Evolutionary conservation across 2,329 filamentous ascomycete genomes (phyloP), one percentile per base, ranked within the genome.

Genomic region (Plenodomus tracheiphilus): DNA sequence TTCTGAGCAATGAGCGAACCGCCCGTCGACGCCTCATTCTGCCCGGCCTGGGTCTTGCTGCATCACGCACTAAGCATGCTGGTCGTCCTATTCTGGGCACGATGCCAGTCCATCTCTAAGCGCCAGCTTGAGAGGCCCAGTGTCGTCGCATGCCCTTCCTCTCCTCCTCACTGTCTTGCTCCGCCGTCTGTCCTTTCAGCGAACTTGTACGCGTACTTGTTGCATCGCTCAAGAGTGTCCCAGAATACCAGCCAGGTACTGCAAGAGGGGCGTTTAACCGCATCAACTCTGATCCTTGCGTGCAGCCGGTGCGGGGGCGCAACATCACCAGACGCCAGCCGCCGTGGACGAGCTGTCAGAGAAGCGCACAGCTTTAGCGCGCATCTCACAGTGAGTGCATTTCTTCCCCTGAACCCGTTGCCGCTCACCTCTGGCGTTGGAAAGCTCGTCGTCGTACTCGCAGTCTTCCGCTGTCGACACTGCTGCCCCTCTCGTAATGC

Each of bases 101-200:
- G 55, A 58, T 62, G 66, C 66, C 61, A 64, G 51, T 63, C 61
- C 37, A 35, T 61, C 59, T 51, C 54, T 72, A 72, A 72, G 69
- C 69, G 69, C 69, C 68, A 50, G 54, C 54, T 62, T 71, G 65
- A 72, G 70, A 68, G 64, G 67, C 61, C 50, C 54, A 50, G 56
- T 44, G 53, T 49, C 56, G 56, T 60, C 65, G 60, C 65, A 62
- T 64, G 65, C 64, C 55, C 64, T 68, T 59, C 56, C 56, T 61
- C 54, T 51, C 35, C 35, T 51, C 51, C 51, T 60, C 55, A 56
- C 51, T 58, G 57, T 59, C 56, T 59, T 56, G 53, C 60, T 46
- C 60, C 53, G 56, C 57, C 51, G 58, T 66, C 64, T 59, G 57
- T 69, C 61, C 62, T 54, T 68, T 55, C 65, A 63, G 61, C 70